Conservation (phyloP, 2,329 filamentous ascomycete species). For the Ilyonectria mors-panacis region DNA sequence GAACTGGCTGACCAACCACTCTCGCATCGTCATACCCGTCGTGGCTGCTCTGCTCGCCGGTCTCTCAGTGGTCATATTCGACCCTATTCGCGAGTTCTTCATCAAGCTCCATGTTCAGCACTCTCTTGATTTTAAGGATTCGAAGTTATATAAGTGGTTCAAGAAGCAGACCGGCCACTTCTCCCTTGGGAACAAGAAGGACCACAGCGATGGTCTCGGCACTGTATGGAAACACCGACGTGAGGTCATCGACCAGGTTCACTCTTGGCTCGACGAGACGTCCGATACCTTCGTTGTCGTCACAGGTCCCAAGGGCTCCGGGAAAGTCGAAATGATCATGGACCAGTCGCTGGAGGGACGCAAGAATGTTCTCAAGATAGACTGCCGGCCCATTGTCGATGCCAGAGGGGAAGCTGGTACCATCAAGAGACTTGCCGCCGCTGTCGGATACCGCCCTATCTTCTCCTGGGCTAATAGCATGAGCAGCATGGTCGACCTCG, state of each 20-base stretch:
- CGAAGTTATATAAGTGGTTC: constrained; percentile 84
- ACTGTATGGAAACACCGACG: constrained; percentile 92
- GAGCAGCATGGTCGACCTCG: constrained; percentile 91
- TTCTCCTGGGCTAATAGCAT: constrained; percentile 98
- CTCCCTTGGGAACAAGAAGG: constrained; percentile 70
- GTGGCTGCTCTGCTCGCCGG: constrained; percentile 86
- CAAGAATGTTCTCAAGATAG: constrained; percentile 85
- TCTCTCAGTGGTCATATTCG: constrained; percentile 90
- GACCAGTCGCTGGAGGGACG: constrained; percentile 85
- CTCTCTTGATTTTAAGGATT: constrained; percentile 81
- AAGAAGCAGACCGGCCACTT: constrained; percentile 74
- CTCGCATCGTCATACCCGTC: constrained; percentile 87
- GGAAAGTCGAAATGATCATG: constrained; percentile 89
- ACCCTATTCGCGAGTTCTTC: constrained; percentile 94
- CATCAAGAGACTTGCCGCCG: constrained; percentile 83
- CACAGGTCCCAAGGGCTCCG: constrained; percentile 91
- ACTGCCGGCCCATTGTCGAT: constrained; percentile 95
- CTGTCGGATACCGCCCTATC: constrained; percentile 92
- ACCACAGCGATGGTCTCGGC: constrained; percentile 78
- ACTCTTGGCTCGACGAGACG: constrained; percentile 89
- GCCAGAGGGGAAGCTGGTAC: constrained; percentile 89
- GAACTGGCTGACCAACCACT: constrained; percentile 90
- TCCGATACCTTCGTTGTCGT: constrained; percentile 94
- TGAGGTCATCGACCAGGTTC: constrained; percentile 84
- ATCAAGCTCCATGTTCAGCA: constrained; percentile 90